Percentiles rank a stretch among this genome's conserved stretches.
Evolutionary conservation across 2,329 filamentous ascomycete species (phyloP).

Genomic region (Huntiella omanensis): DNA sequence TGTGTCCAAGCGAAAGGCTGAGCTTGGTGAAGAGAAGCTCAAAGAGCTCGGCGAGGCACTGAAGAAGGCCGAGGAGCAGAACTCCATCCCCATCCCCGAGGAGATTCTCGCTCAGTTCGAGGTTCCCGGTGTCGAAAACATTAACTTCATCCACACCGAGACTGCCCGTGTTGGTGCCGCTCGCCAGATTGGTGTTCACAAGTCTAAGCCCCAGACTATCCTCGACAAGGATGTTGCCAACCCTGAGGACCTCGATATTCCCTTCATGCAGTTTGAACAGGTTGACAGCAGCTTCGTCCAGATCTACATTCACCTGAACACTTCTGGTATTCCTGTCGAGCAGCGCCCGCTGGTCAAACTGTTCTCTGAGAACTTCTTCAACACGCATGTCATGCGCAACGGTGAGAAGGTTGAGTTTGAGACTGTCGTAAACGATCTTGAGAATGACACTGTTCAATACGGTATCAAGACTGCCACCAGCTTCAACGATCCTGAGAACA

Average conservation of each 20-base stretch:
- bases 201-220: constrained; percentile 53
- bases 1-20: constrained; percentile 57
- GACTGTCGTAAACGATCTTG: constrained; percentile 75
- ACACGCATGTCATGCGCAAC: constrained; percentile 62
- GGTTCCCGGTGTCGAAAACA: constrained; percentile 73
- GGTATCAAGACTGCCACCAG: constrained; percentile 46
- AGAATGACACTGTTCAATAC: constrained; percentile 80
- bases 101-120: constrained; percentile 64
- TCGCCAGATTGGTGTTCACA: constrained; percentile 44
- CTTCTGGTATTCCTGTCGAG: constrained; percentile 55
- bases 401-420: constrained; percentile 72
- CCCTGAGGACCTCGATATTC: constrained; percentile 6
- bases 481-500: constrained; percentile 62
- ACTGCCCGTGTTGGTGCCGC: constrained; percentile 72
- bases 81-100: constrained; percentile 69
- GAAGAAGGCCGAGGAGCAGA: constrained; percentile 69
- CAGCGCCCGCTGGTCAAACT: constrained; percentile 69
- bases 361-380: constrained; percentile 88
- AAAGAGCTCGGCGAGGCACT: constrained; percentile 56
- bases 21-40: constrained; percentile 66
- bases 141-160: constrained; percentile 80
- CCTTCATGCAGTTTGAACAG: constrained; percentile 89
- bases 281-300: constrained; percentile 87
- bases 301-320: constrained; percentile 63
- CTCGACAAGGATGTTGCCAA: constrained; percentile 43